Conservation (phyloP, 1,284 basidiomycete species). For the Athelia sp. region DNA sequence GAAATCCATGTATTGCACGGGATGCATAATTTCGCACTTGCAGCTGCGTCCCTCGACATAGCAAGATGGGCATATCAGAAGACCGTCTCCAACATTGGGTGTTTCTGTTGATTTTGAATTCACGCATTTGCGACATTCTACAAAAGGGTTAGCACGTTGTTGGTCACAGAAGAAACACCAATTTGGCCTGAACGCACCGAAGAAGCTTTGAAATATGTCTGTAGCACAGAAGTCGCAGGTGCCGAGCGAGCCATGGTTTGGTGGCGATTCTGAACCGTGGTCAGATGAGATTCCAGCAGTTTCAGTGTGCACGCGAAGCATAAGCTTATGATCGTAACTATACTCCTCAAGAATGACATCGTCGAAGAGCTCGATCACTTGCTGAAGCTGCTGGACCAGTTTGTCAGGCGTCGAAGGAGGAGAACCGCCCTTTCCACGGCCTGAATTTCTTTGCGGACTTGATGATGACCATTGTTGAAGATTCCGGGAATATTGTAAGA, state of each 20-base stretch:
- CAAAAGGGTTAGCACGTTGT: no score
- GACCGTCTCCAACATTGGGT: constrained; percentile 33
- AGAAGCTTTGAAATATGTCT: constrained; percentile 75
- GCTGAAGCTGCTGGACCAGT: constrained; percentile 14
- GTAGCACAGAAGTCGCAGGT: constrained; percentile 72
- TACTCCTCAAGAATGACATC: constrained; percentile 55
- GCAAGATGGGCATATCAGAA: constrained; percentile 62
- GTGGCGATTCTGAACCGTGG: neutral
- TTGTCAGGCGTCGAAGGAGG: constrained; percentile 1
- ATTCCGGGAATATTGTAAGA: constrained; percentile 33
- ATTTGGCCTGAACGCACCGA: constrained; percentile 24
- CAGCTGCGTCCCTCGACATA: constrained; percentile 72
- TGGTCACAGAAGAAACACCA: no score
- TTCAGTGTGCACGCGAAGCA: constrained; percentile 18
- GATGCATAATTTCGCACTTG: constrained; percentile 49
- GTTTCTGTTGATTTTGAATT: constrained; percentile 1
- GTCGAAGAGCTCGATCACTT: constrained; percentile 48
- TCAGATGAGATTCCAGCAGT: constrained; percentile 16
- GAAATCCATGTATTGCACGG: constrained; percentile 48
- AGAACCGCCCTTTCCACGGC: neutral
- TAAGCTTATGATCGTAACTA: constrained; percentile 24
- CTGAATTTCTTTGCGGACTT: constrained; percentile 3
- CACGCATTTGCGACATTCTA: no score
- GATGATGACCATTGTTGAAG: constrained; percentile 12
- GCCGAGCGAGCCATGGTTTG: constrained; percentile 18